Percentiles rank a stretch among this genome's conserved stretches.
phyloP scores from a whole-genome alignment of 306 rosid species.

The Acacia melanoxylon region DNA sequence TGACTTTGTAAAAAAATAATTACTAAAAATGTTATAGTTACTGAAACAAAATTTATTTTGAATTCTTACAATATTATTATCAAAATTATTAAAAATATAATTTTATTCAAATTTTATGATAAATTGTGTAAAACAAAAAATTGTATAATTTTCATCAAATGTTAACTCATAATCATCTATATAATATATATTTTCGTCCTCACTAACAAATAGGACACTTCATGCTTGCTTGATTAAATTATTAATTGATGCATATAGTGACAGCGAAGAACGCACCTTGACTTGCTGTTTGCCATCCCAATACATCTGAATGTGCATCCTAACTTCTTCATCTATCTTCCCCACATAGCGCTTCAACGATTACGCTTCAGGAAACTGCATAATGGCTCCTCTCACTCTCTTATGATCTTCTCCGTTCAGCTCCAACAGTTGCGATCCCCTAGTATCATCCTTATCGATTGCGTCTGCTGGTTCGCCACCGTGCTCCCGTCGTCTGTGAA shows the following conservation, averaged over 20 bases:
- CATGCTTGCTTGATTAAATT: too few species aligned
- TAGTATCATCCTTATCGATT: constrained; percentile 47
- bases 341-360: constrained; percentile 64
- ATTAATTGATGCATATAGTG: background rate
- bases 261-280: constrained; percentile 35
- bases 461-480: constrained; percentile 45
- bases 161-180: too few species aligned
- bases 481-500: constrained; percentile 32
- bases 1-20: background rate
- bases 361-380: constrained; percentile 75
- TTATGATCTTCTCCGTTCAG: constrained; percentile 56
- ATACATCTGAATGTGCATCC: constrained; percentile 57
- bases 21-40: too few species aligned
- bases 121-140: too few species aligned
- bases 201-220: too few species aligned
- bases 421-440: constrained; percentile 61
- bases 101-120: too few species aligned
- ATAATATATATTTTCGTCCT: too few species aligned
- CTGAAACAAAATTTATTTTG: too few species aligned
- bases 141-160: too few species aligned
- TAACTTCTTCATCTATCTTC: constrained; percentile 64
- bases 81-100: too few species aligned
- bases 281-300: constrained; percentile 68
- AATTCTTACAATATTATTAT: too few species aligned
- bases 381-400: constrained; percentile 62